These are phyloP conservation scores for Camellia oleifera DNA, from an alignment of 179 eudicot genomes.

Conservation along the genomic window DNA sequence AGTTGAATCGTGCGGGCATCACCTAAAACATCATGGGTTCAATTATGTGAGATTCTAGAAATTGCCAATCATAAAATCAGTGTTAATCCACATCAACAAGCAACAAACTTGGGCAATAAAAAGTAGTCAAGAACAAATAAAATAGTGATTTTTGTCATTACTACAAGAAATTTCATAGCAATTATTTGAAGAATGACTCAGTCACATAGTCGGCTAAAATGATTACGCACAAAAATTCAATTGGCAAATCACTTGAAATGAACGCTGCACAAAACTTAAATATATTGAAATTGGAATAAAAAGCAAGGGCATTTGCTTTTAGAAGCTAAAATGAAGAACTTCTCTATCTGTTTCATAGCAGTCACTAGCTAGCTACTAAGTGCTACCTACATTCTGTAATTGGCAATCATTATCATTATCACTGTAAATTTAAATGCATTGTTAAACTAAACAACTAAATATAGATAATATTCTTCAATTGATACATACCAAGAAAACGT, in stretches of 20 bases:
- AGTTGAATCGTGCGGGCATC: no score
- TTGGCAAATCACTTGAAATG: not conserved
- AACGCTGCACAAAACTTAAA: not conserved
- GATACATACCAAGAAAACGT: conserved; percentile 73
- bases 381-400: not conserved
- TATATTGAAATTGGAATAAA: not conserved
- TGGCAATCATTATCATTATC: not conserved
- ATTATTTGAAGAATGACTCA: not conserved
- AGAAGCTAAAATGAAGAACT: not conserved
- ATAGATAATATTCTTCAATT: not conserved
- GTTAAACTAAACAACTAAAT: not conserved
- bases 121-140: not conserved
- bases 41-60: no score
- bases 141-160: not conserved
- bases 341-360: not conserved
- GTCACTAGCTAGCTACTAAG: not conserved
- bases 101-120: not conserved
- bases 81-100: not conserved
- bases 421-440: not conserved
- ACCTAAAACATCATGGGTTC: no score
- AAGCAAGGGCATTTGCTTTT: not conserved
- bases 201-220: not conserved
- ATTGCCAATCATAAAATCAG: no score
- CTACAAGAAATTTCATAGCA: not conserved
- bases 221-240: not conserved